Evolutionary conservation across 208 protist species (phyloP), one percentile per base, ranked within the genome.

Genomic region (Leishmania arabica): DNA sequence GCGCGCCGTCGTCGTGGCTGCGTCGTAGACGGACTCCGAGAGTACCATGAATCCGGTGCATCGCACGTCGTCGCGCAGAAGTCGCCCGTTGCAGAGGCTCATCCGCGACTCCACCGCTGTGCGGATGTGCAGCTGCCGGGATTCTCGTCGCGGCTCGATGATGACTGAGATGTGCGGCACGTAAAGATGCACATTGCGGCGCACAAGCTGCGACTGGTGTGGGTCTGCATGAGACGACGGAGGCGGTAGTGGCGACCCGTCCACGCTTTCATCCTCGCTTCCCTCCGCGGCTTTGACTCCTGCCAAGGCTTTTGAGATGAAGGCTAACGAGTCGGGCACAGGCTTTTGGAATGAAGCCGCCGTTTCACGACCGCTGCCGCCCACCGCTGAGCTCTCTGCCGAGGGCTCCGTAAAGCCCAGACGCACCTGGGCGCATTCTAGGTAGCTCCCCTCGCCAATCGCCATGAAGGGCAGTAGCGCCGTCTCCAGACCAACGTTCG

Each of bases 391-490:
- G 34, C 31, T 74, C 64, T 15, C 75, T 8, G 45, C 66, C 27
- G 66, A 7, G 40, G 77, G 64, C 72, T 88, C 88, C 31, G 76
- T 81, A 47, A 90, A 91, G 56, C 85, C 84, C 56, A 92, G 89
- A 3, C 86, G 89, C 42, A 93, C 86, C 47, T 90, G 79, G 31
- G 83, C 45, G 70, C 88, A 95, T 65, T 87, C 80, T 11, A 97
- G 71, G 82, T 92, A 95, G 83, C 93, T 97, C 45, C 88, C 91
- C 74, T 97, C 93, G 45, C 91, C 91, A 40, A 95, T 56, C 56
- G 90, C 91, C 70, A 92, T 89, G 80, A 91, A 97, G 1, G 93
- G 93, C 47, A 92, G 77, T 60, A 97, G 76, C 73, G 85, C 77
- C 65, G 80, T 74, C 71, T 91, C 90, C 58, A 92, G 77, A 27